Evolutionary conservation across 495 filamentous ascomycete species (phyloP), one percentile per base, ranked within the genome.

Genomic region (Penicillium waksmanii): DNA sequence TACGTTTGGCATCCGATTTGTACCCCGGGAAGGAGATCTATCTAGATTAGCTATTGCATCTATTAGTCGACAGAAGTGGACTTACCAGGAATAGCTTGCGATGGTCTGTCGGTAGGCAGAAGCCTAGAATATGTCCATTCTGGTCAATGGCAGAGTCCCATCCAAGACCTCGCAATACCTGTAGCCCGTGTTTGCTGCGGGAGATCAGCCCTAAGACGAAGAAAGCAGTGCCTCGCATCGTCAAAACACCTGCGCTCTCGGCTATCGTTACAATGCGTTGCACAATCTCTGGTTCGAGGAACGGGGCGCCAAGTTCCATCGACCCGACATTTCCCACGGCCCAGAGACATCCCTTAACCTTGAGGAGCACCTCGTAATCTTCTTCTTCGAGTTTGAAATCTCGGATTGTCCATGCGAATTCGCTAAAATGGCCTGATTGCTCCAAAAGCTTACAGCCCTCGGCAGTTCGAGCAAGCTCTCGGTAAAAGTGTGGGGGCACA

Each of bases 321-420:
- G 92, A 96, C 1, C 95, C 95, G 48, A 98, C 92, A 67, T 98
- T 98, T 25, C 96, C 95, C 9, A 98, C 91, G 0, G 95, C 95
- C 95, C 95, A 98, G 18, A 98, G 82, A 68, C 91, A 97, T 27
- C 96, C 95, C 69, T 98, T 98, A 53, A 97, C 91, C 69, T 97
- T 98, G 57, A 94, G 83, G 23, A 98, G 87, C 51, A 87, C 85
- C 73, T 98, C 95, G 15, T 84, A 77, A 66, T 98, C 95, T 58
- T 96, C 90, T 42, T 86, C 87, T 55, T 93, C 87, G 74, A 90
- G 83, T 44, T 86, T 87, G 65, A 90, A 88, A 58, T 96, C 92
- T 31, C 87, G 86, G 63, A 98, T 97, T 8, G 89, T 96, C 52
- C 83, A 80, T 0, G 87, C 91, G 64, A 98, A 98, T 58, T 97